These are phyloP conservation scores for Penicillium sp. DNA, from an alignment of 2,329 filamentous ascomycete genomes.

Conservation along the genomic window DNA sequence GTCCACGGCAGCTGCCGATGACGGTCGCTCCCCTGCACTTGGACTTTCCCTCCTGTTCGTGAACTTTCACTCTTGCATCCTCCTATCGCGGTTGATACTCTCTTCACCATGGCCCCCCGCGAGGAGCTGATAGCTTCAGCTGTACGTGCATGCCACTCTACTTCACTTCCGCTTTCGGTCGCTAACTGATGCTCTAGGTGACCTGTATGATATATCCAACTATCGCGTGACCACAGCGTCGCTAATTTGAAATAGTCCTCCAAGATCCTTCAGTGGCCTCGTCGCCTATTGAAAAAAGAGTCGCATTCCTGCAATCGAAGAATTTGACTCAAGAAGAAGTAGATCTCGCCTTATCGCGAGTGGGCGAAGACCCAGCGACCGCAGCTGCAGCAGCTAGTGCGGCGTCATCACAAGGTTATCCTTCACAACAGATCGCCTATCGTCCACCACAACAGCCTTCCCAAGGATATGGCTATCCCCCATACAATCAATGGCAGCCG, in stretches of 20 bases:
- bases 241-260: slow-evolving; percentile 61
- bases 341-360: slow-evolving; percentile 74
- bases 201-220: slow-evolving; percentile 45
- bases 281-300: slow-evolving; percentile 86
- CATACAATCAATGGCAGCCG: slow-evolving; percentile 53
- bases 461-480: slow-evolving; percentile 50
- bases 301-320: slow-evolving; percentile 92
- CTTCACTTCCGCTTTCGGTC: slow-evolving; percentile 24
- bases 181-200: slow-evolving; percentile 41
- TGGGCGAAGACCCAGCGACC: slow-evolving; percentile 58
- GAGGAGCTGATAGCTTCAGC: slow-evolving; percentile 89
- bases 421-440: slow-evolving; percentile 41
- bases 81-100: slow-evolving; percentile 8
- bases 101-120: slow-evolving; percentile 70
- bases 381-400: slow-evolving; percentile 45
- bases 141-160: slow-evolving; percentile 47
- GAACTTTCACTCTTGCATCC: slow-evolving; percentile 11
- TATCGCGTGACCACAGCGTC: slow-evolving; percentile 1
- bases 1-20: slow-evolving; percentile 34
- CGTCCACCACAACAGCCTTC: slow-evolving; percentile 42
- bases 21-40: slow-evolving; percentile 16
- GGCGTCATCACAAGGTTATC: slow-evolving; percentile 49
- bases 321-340: slow-evolving; percentile 97
- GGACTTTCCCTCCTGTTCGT: slow-evolving; percentile 6
- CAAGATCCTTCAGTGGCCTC: slow-evolving; percentile 89